A percentile compares a stretch with the other conserved stretches of the same genome.
phyloP scores from a whole-genome alignment of 352 stramenopile genomes.

The Phytophthora uliginosa region DNA sequence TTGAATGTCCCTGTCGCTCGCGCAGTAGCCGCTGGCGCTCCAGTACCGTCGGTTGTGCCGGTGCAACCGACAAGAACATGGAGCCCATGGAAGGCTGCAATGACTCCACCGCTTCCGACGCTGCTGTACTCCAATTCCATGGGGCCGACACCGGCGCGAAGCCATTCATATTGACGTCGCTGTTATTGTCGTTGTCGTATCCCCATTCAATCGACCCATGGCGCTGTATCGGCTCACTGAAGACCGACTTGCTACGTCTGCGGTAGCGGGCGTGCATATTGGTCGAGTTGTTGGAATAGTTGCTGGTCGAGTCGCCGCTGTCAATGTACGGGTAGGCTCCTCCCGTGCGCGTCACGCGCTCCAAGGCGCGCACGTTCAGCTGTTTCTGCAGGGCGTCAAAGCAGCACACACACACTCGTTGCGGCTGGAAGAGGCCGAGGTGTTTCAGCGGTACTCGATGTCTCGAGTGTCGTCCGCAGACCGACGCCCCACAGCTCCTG shows the following conservation, averaged over 20 bases:
- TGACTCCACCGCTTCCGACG: conserved; percentile 28
- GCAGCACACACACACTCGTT: conserved; percentile 77
- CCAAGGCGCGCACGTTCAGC: conserved; percentile 46
- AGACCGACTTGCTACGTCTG: conserved; percentile 44
- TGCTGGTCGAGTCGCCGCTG: conserved; percentile 23
- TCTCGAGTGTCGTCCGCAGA: conserved; percentile 79
- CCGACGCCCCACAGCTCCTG: conserved; percentile 81
- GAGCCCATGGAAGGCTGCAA: conserved; percentile 38
- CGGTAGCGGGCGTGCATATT: conserved; percentile 23
- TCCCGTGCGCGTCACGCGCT: conserved; percentile 34
- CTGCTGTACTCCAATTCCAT: conserved; percentile 32
- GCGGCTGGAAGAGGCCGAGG: conserved; percentile 58
- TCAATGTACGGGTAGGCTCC: conserved; percentile 35
- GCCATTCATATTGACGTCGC: conserved; percentile 25
- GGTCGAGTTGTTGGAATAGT: conserved; percentile 23
- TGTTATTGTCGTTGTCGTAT: conserved; percentile 29
- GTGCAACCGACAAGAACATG: conserved; percentile 40
- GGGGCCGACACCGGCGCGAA: conserved; percentile 25
- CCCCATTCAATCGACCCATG: conserved; percentile 17
- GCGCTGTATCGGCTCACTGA: conserved; percentile 35
- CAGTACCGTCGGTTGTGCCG: conserved; percentile 34
- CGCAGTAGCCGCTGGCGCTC: conserved; percentile 33
- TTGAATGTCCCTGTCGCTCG: conserved; percentile 12
- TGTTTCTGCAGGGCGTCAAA: conserved; percentile 69
- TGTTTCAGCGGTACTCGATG: conserved; percentile 71